Percentiles rank a stretch among this genome's conserved stretches.
Evolutionary conservation across 495 filamentous ascomycete species (phyloP).

Genomic region (Talaromyces thailandensis): DNA sequence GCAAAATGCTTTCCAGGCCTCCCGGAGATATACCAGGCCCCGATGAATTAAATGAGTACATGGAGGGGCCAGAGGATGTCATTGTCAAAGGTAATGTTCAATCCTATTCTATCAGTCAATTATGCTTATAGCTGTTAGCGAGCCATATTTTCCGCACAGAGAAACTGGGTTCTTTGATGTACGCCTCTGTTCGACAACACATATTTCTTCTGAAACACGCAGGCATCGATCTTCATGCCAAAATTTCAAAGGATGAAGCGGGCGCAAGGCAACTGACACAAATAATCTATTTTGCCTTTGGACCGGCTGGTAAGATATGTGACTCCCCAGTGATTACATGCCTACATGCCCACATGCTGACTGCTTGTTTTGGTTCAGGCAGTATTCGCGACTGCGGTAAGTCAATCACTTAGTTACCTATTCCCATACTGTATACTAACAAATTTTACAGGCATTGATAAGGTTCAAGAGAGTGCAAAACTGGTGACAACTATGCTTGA

Average conservation of each 20-base stretch:
- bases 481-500: not conserved
- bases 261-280: not conserved
- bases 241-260: slow-evolving; percentile 7
- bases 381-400: slow-evolving; percentile 9
- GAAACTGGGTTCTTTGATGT: slow-evolving; percentile 7
- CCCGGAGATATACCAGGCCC: not conserved
- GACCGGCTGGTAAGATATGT: slow-evolving; percentile 12
- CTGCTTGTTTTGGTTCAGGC: not conserved
- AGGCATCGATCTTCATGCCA: not conserved
- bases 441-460: not conserved
- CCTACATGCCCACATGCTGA: not conserved
- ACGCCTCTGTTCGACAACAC: slow-evolving; percentile 7
- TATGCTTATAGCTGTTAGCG: not conserved
- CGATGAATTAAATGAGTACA: not conserved
- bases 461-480: not conserved
- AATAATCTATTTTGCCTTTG: slow-evolving; percentile 10
- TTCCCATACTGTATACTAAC: not conserved
- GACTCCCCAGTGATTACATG: too few species aligned
- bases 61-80: slow-evolving; percentile 10
- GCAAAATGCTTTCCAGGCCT: slow-evolving; percentile 4
- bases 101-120: not conserved
- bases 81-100: slow-evolving; percentile 7
- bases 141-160: slow-evolving; percentile 6
- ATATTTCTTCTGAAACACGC: slow-evolving; percentile 7
- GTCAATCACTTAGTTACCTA: not conserved